Base-by-base conservation (phyloP, 169 alveolate genomes). In the Eimeria necatrix region DNA sequence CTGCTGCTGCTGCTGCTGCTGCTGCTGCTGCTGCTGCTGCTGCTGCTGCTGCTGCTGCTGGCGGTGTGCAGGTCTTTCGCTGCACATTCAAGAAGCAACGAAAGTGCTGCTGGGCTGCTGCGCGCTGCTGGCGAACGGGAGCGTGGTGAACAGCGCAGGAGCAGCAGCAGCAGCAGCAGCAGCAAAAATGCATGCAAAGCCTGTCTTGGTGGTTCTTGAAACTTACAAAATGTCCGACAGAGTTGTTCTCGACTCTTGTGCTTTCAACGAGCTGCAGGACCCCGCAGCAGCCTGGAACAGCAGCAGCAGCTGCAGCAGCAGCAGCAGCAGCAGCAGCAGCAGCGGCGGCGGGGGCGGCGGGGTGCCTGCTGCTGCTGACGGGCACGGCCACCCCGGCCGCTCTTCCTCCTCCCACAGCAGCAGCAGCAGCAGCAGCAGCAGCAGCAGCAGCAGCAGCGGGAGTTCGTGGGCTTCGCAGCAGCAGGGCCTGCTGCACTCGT, bases 111-210 rank as follows among this genome's bases (percentile, higher is more conserved):
- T 86, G 68, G 93, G 93, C 22, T 71, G 81, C 32, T 56, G 83
- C 26, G 93, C 93, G 22, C 78, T 86, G 61, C 93, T 86, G 80
- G 80, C 93, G 41, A 86, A 86, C 60, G 93, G 81, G 12, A 20
- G 60, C 8, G 93, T 86, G 41, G 84, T 86, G 70, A 64, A 64
- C 48, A 56, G 93, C 26, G 93, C 93, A 8, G 93, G 93, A 4
- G 80, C 93, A 4, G 93, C 93, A 5, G 20, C 49, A 10, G 93
- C 41, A 16, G 93, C 93, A 68, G 61, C 61, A 83, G 48, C 20
- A 5, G 93, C 70, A 3, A 60, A 64, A n/a, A 16, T 24, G 60
- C 52, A 86, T 59, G 83, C 80, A 26, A 86, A 86, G 80, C 93
- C 93, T 26, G 73, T 86, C 8, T 32, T 86, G 4, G 93, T 86